Conservation (phyloP, 2,329 filamentous ascomycete species). For the Hypocrella siamensis region DNA sequence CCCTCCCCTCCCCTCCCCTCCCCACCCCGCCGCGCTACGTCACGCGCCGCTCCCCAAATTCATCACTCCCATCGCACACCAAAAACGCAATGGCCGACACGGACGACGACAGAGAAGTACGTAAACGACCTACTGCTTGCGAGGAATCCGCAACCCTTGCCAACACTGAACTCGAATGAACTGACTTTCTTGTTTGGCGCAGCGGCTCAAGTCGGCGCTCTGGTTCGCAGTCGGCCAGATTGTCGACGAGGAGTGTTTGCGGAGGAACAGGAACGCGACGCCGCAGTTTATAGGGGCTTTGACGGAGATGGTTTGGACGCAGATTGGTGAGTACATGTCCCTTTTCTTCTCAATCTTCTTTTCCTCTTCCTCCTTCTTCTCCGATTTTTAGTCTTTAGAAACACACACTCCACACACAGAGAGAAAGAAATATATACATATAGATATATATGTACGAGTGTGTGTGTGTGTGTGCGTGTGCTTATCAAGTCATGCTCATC, state of each 20-base stretch:
- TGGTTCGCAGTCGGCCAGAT: slow-evolving; percentile 79
- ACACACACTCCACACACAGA: no score
- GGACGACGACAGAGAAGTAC: slow-evolving; percentile 21
- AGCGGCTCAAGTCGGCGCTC: slow-evolving; percentile 72
- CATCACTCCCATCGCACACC: no score
- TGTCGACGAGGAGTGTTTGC: slow-evolving; percentile 62
- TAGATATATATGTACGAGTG: no score
- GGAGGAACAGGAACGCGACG: slow-evolving; percentile 60
- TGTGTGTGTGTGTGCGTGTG: no score
- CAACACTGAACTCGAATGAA: not conserved
- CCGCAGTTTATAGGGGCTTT: slow-evolving; percentile 79
- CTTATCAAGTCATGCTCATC: no score
- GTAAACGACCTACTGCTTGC: not conserved
- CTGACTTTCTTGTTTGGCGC: not conserved
- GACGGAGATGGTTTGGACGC: slow-evolving; percentile 76
- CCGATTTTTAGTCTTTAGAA: no score
- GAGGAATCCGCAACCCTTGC: not conserved
- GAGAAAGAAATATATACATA: no score
- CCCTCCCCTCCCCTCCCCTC: no score
- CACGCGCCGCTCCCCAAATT: no score
- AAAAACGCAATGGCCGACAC: slow-evolving; percentile 15
- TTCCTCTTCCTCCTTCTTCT: not conserved
- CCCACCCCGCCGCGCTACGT: no score
- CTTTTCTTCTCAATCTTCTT: not conserved
- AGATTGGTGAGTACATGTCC: slow-evolving; percentile 45